These are phyloP conservation scores for Ophiosphaerella herpotricha DNA, from an alignment of 2,329 filamentous ascomycete species.

Conservation along the genomic window DNA sequence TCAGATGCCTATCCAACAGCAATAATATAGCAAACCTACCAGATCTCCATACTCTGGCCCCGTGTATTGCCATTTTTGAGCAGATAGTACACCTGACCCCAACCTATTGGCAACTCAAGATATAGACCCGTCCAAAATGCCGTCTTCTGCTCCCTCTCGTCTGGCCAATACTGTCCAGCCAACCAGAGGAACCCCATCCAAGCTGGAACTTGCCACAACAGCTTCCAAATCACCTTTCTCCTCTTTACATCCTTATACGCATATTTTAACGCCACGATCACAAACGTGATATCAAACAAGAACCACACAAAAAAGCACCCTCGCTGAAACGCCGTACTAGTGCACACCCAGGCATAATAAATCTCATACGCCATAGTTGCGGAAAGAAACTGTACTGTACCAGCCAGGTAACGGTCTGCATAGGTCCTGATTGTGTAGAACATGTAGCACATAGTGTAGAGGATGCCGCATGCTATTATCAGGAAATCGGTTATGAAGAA, in stretches of 20 bases:
- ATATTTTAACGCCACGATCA: slow-evolving; percentile 34
- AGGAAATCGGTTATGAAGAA: slow-evolving; percentile 49
- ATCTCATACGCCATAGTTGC: slow-evolving; percentile 48
- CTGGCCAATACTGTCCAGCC: slow-evolving; percentile 37
- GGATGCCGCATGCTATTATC: slow-evolving; percentile 46
- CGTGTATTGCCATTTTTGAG: slow-evolving; percentile 38
- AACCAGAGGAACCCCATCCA: slow-evolving; percentile 38
- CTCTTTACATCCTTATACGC: slow-evolving; percentile 33
- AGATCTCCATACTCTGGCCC: slow-evolving; percentile 48
- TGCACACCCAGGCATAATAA: slow-evolving; percentile 47
- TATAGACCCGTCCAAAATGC: slow-evolving; percentile 48
- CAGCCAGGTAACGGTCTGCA: slow-evolving; percentile 41
- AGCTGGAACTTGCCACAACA: slow-evolving; percentile 32
- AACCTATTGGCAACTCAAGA: slow-evolving; percentile 47
- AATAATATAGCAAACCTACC: slow-evolving; percentile 28
- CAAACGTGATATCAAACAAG: slow-evolving; percentile 44
- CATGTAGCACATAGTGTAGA: slow-evolving; percentile 49
- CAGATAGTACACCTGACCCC: slow-evolving; percentile 41
- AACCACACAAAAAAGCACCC: slow-evolving; percentile 47
- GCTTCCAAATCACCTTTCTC: slow-evolving; percentile 21
- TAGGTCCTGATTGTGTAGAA: slow-evolving; percentile 48
- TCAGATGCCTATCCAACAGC: too few relatives aligned
- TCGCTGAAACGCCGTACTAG: slow-evolving; percentile 40
- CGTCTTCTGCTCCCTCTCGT: slow-evolving; percentile 48
- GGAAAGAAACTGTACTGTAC: slow-evolving; percentile 36